Conservation (phyloP, 805 yeast species). For the Pichia thaimueangensis region DNA sequence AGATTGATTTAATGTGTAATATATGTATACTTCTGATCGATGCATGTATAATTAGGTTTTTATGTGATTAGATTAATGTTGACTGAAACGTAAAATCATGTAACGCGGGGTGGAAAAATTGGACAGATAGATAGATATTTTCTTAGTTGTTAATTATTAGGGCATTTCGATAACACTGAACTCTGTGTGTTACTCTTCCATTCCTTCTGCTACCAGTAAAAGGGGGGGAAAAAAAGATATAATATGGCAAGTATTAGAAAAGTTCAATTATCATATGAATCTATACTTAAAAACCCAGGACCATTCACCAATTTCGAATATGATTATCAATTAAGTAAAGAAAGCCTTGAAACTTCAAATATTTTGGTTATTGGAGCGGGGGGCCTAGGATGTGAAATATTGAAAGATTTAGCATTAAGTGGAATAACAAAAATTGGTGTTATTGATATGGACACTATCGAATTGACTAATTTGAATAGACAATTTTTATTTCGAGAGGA, state of each 20-base stretch:
- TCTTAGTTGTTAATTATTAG: too few relatives aligned
- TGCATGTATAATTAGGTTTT: too few relatives aligned
- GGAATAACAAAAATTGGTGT: slow-evolving; percentile 62
- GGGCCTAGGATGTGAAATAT: slow-evolving; percentile 76
- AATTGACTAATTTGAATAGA: slow-evolving; percentile 66
- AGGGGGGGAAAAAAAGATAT: too few relatives aligned
- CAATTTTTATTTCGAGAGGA: slow-evolving; percentile 60
- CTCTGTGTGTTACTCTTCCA: too few relatives aligned
- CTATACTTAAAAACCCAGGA: slow-evolving; percentile 19
- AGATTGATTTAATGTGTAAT: slow-evolving; percentile 45
- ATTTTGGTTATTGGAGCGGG: slow-evolving; percentile 66
- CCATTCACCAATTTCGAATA: slow-evolving; percentile 30
- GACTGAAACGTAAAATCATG: too few relatives aligned
- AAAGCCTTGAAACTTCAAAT: slow-evolving; percentile 21
- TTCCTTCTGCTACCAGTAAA: too few relatives aligned
- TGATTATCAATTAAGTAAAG: slow-evolving; percentile 19
- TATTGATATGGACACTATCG: slow-evolving; percentile 81
- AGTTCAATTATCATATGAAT: slow-evolving; percentile 1
- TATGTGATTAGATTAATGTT: too few relatives aligned
- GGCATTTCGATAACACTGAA: too few relatives aligned
- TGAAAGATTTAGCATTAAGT: slow-evolving; percentile 63
- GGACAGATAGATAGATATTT: too few relatives aligned
- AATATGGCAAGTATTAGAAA: not conserved
- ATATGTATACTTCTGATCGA: too few relatives aligned
- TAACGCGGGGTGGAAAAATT: too few relatives aligned